Evolutionary conservation across 306 rosid genomes (phyloP).

Genomic region (Mimosa bimucronata): DNA sequence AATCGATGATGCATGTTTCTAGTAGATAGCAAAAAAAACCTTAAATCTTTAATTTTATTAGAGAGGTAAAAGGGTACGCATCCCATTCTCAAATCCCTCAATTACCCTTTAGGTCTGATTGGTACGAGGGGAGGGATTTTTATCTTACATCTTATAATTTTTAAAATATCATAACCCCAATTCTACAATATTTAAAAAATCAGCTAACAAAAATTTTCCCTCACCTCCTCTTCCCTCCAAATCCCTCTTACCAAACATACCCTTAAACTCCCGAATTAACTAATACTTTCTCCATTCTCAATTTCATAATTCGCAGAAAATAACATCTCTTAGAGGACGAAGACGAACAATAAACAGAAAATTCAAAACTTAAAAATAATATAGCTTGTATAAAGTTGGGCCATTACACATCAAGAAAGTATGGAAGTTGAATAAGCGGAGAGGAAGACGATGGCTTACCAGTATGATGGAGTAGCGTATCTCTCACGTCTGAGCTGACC

Average conservation of each 20-base stretch:
- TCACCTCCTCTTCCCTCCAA: too few species aligned
- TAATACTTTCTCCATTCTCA: background rate
- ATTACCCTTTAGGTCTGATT: background rate
- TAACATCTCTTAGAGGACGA: background rate
- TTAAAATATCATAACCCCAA: too few species aligned
- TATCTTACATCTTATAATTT: too few species aligned
- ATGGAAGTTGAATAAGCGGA: background rate
- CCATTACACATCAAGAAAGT: background rate
- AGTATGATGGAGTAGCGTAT: background rate
- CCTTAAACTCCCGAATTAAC: background rate
- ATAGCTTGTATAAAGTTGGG: background rate
- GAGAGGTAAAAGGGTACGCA: background rate
- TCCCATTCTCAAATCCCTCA: background rate
- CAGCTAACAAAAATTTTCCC: too few species aligned
- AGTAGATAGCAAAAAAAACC: too few species aligned
- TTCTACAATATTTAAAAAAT: too few species aligned
- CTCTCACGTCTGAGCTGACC: background rate
- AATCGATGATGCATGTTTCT: too few species aligned
- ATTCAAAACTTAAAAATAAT: background rate
- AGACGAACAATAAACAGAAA: background rate
- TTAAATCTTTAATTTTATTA: background rate
- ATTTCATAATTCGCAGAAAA: background rate
- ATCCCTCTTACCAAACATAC: too few species aligned
- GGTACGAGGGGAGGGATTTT: too few species aligned
- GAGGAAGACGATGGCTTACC: conserved; percentile 9